A percentile compares a stretch with the other conserved stretches of the same genome.
phyloP scores from a whole-genome alignment of 495 filamentous ascomycete genomes.

The Penicillium dipodomyicola region DNA sequence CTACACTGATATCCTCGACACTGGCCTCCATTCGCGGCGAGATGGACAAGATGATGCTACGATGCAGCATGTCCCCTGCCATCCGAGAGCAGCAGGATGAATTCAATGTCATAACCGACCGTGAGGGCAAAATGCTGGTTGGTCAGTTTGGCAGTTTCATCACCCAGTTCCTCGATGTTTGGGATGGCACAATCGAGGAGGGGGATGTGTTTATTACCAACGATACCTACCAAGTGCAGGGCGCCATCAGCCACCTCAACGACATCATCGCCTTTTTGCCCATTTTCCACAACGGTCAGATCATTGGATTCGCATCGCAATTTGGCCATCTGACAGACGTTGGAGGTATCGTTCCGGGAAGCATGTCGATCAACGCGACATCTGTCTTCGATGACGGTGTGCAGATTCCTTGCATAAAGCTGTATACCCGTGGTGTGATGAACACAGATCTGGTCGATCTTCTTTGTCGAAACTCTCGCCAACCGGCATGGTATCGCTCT shows the following conservation, averaged over 20 bases:
- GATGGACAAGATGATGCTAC: conserved; percentile 52
- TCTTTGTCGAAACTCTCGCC: conserved; percentile 48
- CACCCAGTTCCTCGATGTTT: conserved; percentile 44
- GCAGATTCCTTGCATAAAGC: conserved; percentile 51
- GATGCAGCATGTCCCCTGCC: conserved; percentile 51
- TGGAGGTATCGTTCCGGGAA: conserved; percentile 50
- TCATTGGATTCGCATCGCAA: conserved; percentile 50
- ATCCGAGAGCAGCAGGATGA: conserved; percentile 54
- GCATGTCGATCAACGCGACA: conserved; percentile 51
- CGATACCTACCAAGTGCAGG: conserved; percentile 49
- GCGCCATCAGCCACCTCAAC: conserved; percentile 50
- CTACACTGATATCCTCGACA: conserved; percentile 38
- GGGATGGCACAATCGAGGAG: conserved; percentile 46
- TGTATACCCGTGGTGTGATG: conserved; percentile 43
- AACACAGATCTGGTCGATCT: conserved; percentile 44
- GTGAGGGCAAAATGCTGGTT: conserved; percentile 48
- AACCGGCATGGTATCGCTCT: conserved; percentile 50
- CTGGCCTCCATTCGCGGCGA: conserved; percentile 48
- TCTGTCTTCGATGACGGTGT: conserved; percentile 53
- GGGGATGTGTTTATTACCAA: conserved; percentile 53
- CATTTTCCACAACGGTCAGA: conserved; percentile 40
- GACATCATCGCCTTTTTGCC: conserved; percentile 49
- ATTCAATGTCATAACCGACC: conserved; percentile 52
- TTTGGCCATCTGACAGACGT: conserved; percentile 54
- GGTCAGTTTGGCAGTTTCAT: conserved; percentile 54